Evolutionary conservation across 164 flowering plant species (phyloP).

Genomic region (Aristolochia fimbriata): DNA sequence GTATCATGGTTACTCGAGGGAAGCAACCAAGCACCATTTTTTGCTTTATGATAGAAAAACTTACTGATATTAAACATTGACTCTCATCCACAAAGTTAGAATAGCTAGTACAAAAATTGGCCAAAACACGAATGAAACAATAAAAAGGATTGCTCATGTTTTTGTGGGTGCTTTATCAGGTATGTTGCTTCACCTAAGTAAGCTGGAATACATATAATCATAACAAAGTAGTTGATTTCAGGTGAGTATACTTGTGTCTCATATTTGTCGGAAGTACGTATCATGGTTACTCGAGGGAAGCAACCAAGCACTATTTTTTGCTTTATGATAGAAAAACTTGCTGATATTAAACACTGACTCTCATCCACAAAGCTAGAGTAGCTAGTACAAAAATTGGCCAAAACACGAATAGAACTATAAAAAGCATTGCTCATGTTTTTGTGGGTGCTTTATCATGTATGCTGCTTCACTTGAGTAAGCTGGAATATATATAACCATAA

Average conservation of each 20-base stretch:
- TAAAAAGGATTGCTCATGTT: constrained; percentile 21
- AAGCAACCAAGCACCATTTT: too few species aligned
- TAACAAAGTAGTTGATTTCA: constrained; percentile 84
- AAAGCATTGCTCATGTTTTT: constrained; percentile 33
- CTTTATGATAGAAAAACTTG: constrained; percentile 73
- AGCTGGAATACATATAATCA: constrained; percentile 47
- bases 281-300: constrained; percentile 81
- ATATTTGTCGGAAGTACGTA: constrained; percentile 69
- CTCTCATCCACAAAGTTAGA: too few species aligned
- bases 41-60: too few species aligned
- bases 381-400: constrained; percentile 88
- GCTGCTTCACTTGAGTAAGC: constrained; percentile 89
- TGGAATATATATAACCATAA: too few species aligned
- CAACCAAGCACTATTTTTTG: constrained; percentile 89
- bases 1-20: too few species aligned
- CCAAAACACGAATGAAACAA: too few species aligned
- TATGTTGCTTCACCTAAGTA: constrained; percentile 13
- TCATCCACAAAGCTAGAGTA: constrained; percentile 74
- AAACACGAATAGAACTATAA: constrained; percentile 30
- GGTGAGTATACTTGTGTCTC: constrained; percentile 86
- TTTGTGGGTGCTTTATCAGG: constrained; percentile 21
- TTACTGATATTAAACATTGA: too few species aligned
- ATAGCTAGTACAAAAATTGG: too few species aligned
- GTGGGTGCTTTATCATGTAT: constrained; percentile 47
- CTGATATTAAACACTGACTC: constrained; percentile 80